Percentiles rank a stretch among this genome's conserved stretches.
Conservation (phyloP, 177 flowering plant genomes). For the Vitis hybrid region DNA sequence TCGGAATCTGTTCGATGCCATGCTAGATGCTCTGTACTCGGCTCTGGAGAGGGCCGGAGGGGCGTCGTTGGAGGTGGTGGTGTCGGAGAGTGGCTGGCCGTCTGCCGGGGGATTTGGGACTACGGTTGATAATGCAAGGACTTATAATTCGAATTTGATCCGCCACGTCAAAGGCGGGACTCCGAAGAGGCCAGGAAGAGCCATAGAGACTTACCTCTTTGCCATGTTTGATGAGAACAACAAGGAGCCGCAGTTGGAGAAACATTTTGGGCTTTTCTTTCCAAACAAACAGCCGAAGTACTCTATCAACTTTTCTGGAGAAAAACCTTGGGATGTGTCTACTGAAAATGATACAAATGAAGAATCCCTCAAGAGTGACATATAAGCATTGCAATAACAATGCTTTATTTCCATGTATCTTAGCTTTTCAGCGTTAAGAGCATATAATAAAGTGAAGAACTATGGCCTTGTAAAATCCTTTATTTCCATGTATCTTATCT, state of each 20-base stretch:
- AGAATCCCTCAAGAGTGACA: slow-evolving; percentile 5
- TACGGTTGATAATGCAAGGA: slow-evolving; percentile 36
- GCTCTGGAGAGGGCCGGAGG: slow-evolving; percentile 41
- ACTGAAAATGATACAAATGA: background rate
- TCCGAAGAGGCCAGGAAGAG: slow-evolving; percentile 39
- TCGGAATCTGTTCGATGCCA: slow-evolving; percentile 35
- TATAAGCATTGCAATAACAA: background rate
- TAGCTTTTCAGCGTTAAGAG: no score
- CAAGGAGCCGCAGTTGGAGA: slow-evolving; percentile 40
- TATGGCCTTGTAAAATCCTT: no score
- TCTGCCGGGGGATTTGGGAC: slow-evolving; percentile 35
- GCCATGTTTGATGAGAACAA: slow-evolving; percentile 58
- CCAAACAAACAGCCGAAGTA: slow-evolving; percentile 42
- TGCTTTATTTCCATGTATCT: no score
- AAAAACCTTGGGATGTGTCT: slow-evolving; percentile 1
- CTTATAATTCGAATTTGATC: slow-evolving; percentile 37
- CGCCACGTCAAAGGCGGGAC: slow-evolving; percentile 42
- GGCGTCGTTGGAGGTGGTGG: slow-evolving; percentile 23
- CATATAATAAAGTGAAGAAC: no score
- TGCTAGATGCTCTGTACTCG: slow-evolving; percentile 28
- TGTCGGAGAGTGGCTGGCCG: slow-evolving; percentile 49
- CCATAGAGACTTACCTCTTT: slow-evolving; percentile 52
- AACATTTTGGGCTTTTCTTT: slow-evolving; percentile 42
- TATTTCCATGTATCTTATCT: no score
- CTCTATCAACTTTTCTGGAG: slow-evolving; percentile 22